Percentiles rank a stretch among this genome's conserved stretches.
phyloP scores from a whole-genome alignment of 116 monocot species.

The Iris pallida region DNA sequence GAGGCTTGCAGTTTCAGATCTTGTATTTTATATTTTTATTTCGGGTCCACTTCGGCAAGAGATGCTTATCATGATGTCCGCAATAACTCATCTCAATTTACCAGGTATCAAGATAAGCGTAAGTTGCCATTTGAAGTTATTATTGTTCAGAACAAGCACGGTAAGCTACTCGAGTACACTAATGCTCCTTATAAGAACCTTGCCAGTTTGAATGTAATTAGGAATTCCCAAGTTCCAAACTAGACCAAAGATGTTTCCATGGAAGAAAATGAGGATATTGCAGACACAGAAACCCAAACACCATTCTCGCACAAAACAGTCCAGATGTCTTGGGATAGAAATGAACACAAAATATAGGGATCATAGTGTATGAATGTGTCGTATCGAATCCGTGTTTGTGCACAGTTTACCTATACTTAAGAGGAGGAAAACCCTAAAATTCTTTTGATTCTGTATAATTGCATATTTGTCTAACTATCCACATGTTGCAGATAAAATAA shows the following conservation, averaged over 20 bases:
- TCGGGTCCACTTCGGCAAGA: constrained; percentile 9
- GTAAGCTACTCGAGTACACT: constrained; percentile 16
- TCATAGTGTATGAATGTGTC: no score
- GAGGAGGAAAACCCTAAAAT: no score
- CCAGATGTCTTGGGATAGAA: no score
- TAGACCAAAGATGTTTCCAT: constrained; percentile 53
- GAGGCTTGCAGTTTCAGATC: no score
- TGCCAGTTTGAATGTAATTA: constrained; percentile 19
- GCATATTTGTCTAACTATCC: no score
- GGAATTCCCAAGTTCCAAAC: constrained; percentile 39
- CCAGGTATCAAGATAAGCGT: constrained; percentile 44
- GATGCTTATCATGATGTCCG: constrained; percentile 14
- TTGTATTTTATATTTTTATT: no score
- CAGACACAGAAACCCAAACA: constrained; percentile 75
- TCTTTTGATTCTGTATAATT: no score
- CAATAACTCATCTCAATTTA: constrained; percentile 19
- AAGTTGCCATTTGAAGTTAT: constrained; percentile 56
- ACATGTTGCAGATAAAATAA: no score
- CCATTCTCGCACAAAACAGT: no score
- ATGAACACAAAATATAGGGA: no score
- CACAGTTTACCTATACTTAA: no score
- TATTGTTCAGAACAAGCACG: constrained; percentile 53
- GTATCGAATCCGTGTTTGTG: no score
- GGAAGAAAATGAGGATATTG: constrained; percentile 64
- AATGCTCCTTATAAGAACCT: constrained; percentile 27